Evolutionary conservation across 2,329 filamentous ascomycete species (phyloP), one percentile per base, ranked within the genome.

Genomic region (Fusarium floridanum): DNA sequence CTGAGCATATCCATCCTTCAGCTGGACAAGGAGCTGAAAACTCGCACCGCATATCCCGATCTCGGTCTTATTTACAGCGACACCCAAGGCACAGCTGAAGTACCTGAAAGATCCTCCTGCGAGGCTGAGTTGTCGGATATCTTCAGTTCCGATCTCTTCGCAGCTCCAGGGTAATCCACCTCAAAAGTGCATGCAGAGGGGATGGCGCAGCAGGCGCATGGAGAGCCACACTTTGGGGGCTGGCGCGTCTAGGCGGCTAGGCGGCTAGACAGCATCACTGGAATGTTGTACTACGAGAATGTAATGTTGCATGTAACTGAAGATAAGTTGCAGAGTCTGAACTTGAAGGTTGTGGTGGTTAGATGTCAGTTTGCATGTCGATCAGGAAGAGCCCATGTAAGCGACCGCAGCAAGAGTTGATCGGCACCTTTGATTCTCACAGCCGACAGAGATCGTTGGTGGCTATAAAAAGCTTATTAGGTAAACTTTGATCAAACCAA

Each of bases 191-290:
- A 53, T 53, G 16, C 24, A 10, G 48, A 53, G 24, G 27, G 37
- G 57, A 72, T 55, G 68, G 65, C 68, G 60, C 61, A 67, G 63
- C 20, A 12, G 29, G 53, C 34, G 55, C 55, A 24, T 27, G 41
- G 53, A 32, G 39, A 65, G 63, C 53, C 56, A 62, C 63, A 41
- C 41, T 37, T 41, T 53, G 27, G 59, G n/a, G 55, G 72, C 68
- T 59, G 55, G 53, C 64, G 74, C 66, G 73, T 67, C 60, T 76
- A 59, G 57, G 63, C 73, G 74, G 32, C 59, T 68, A 72, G 22
- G 68, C 74, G 74, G 74, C 68, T 70, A 67, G 34, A 55, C 37
- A 36, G 27, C 22, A 43, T 22, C 7, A 11, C 37, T 5, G 27
- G 11, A 36, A 61, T 50, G 39, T 17, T 34, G 45, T 60, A 37